These are phyloP conservation scores for Adenanthera pavonina DNA, from an alignment of 306 rosid species.

Conservation along the genomic window DNA sequence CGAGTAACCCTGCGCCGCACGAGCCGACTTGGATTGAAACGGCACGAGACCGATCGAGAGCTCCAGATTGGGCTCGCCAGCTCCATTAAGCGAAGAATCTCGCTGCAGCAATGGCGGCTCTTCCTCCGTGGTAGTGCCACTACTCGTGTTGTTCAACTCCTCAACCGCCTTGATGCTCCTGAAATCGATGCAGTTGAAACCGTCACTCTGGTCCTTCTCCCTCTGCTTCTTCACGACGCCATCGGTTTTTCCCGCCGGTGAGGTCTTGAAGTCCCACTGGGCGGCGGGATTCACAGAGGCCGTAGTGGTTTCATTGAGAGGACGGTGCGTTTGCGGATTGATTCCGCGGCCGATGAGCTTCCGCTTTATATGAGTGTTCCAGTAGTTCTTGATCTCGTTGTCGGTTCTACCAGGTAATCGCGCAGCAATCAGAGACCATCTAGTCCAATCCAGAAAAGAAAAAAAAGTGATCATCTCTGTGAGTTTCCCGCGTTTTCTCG, in stretches of 20 bases:
- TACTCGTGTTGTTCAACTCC: slow-evolving; percentile 50
- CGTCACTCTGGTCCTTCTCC: slow-evolving; percentile 21
- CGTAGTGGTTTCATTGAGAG: slow-evolving; percentile 49
- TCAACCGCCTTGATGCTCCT: slow-evolving; percentile 24
- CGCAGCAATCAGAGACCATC: slow-evolving; percentile 81
- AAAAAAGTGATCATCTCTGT: neutral
- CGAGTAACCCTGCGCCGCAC: slow-evolving; percentile 42
- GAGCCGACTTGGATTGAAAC: slow-evolving; percentile 44
- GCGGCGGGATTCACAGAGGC: neutral
- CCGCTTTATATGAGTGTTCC: slow-evolving; percentile 82
- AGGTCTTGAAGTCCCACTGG: slow-evolving; percentile 41
- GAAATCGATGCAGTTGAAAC: neutral
- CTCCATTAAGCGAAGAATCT: neutral
- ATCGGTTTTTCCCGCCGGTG: slow-evolving; percentile 41
- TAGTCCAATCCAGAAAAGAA: neutral
- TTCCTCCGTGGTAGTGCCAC: slow-evolving; percentile 64
- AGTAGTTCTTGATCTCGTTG: slow-evolving; percentile 75
- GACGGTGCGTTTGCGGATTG: slow-evolving; percentile 74
- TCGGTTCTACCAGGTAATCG: slow-evolving; percentile 77
- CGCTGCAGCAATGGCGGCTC: slow-evolving; percentile 33
- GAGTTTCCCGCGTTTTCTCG: neutral
- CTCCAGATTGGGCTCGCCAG: slow-evolving; percentile 53
- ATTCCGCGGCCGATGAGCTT: slow-evolving; percentile 65
- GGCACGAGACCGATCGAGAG: slow-evolving; percentile 67
- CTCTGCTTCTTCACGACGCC: slow-evolving; percentile 18